phyloP scores from a whole-genome alignment of 2,329 filamentous ascomycete genomes.

The Pseudogymnoascus sp. region DNA sequence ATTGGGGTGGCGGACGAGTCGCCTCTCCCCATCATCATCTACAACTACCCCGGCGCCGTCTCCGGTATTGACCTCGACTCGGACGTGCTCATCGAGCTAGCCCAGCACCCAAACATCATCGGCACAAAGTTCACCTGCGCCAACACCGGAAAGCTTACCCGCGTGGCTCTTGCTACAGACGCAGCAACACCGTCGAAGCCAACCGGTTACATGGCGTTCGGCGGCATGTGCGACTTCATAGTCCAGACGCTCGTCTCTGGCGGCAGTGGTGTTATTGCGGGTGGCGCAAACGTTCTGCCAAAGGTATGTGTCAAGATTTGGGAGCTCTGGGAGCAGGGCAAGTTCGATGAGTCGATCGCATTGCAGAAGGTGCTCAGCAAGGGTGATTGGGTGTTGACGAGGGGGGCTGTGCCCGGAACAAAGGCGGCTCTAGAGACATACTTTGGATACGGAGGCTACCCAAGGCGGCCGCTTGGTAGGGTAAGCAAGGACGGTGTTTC shows the following conservation, averaged over 20 bases:
- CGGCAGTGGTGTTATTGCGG: slow-evolving; percentile 77
- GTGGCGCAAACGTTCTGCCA: slow-evolving; percentile 77
- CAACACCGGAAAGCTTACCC: slow-evolving; percentile 81
- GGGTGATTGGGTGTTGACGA: slow-evolving; percentile 77
- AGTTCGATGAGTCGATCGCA: slow-evolving; percentile 64
- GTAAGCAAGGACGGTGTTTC: slow-evolving; percentile 48
- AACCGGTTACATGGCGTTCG: slow-evolving; percentile 74
- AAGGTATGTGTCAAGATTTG: slow-evolving; percentile 73
- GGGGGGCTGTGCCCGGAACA: slow-evolving; percentile 75
- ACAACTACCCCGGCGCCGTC: slow-evolving; percentile 87
- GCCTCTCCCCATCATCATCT: slow-evolving; percentile 71
- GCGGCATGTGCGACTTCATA: slow-evolving; percentile 82
- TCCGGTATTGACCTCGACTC: slow-evolving; percentile 85
- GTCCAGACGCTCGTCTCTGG: slow-evolving; percentile 71
- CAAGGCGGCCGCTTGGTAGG: slow-evolving; percentile 62
- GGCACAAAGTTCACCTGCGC: slow-evolving; percentile 90
- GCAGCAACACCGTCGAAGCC: slow-evolving; percentile 56
- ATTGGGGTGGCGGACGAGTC: slow-evolving; percentile 60
- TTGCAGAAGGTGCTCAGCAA: slow-evolving; percentile 71
- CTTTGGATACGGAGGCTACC: slow-evolving; percentile 72
- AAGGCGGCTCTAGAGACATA: slow-evolving; percentile 75
- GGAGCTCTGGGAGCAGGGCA: slow-evolving; percentile 65
- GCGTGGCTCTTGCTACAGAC: slow-evolving; percentile 64
- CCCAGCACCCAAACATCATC: slow-evolving; percentile 72
- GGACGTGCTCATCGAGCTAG: slow-evolving; percentile 72